phyloP scores from a whole-genome alignment of 192 early-diverging fungal species.

The Linnemannia schmuckeri region DNA sequence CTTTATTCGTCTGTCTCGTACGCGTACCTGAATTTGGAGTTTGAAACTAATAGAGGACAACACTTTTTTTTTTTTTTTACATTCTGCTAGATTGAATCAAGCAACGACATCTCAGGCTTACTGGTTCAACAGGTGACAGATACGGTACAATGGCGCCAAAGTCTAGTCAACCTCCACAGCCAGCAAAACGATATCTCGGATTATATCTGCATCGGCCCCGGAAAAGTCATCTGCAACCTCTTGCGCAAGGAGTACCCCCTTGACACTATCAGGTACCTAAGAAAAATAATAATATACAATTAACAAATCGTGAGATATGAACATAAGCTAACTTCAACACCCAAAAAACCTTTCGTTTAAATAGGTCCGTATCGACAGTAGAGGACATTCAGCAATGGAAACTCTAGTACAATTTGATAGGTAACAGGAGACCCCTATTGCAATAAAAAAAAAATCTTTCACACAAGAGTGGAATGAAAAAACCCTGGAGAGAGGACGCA shows the following conservation, averaged over 20 bases:
- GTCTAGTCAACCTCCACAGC: conserved; percentile 82
- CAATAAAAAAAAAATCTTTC: too few species aligned
- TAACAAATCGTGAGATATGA: not conserved
- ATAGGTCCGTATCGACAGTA: conserved; percentile 36
- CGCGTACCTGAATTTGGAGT: too few species aligned
- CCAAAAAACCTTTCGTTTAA: not conserved
- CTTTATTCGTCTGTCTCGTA: too few species aligned
- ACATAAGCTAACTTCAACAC: too few species aligned
- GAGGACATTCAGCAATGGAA: conserved; percentile 47
- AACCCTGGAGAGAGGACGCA: too few species aligned
- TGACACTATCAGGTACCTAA: conserved; percentile 68
- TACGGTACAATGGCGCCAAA: conserved; percentile 92
- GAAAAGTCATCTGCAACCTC: conserved; percentile 90
- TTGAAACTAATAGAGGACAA: too few species aligned
- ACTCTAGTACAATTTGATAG: not conserved
- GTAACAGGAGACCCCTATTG: too few species aligned
- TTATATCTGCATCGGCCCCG: conserved; percentile 90
- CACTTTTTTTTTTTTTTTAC: not conserved
- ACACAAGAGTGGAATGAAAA: too few species aligned
- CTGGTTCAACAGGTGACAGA: conserved; percentile 85
- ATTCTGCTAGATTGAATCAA: conserved; percentile 46
- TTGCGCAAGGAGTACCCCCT: conserved; percentile 87
- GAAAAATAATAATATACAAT: conserved; percentile 28
- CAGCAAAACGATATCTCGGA: conserved; percentile 69
- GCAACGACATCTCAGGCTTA: conserved; percentile 71